phyloP scores from a whole-genome alignment of 139 green algal genomes.

The Edaphochlamys debaryana region DNA sequence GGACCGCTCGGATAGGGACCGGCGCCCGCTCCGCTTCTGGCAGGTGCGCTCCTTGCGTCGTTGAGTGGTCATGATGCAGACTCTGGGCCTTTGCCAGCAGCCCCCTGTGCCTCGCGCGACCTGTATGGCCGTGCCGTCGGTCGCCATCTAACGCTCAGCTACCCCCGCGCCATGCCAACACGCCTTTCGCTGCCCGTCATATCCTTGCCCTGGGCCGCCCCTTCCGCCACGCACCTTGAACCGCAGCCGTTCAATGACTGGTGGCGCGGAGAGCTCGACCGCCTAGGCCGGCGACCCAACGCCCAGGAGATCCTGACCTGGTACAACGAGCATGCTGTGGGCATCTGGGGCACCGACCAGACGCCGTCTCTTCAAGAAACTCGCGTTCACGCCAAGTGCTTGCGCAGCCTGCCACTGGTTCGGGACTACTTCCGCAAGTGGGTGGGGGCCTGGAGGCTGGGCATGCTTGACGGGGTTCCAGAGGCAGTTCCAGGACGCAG shows the following conservation, averaged over 20 bases:
- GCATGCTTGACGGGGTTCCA: too few relatives aligned
- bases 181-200: too few relatives aligned
- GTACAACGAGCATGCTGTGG: conserved; percentile 47
- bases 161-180: too few relatives aligned
- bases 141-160: too few relatives aligned
- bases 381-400: conserved; percentile 65
- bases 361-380: conserved; percentile 60
- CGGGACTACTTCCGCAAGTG: conserved; percentile 61
- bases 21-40: conserved; percentile 58
- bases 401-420: conserved; percentile 56
- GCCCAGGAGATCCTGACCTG: conserved; percentile 53
- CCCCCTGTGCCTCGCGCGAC: background rate
- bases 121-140: background rate
- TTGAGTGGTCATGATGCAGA: too few relatives aligned
- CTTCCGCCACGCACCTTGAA: too few relatives aligned
- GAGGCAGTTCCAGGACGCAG: too few relatives aligned
- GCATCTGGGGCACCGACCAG: conserved; percentile 43
- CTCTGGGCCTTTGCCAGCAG: background rate
- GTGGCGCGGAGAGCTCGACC: background rate
- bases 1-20: too few relatives aligned
- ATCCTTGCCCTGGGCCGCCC: too few relatives aligned
- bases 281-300: conserved; percentile 43
- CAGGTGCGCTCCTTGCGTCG: conserved; percentile 30
- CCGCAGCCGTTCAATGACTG: conserved; percentile 39
- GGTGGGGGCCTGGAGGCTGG: too few relatives aligned